These are phyloP conservation scores for Magnolia kwangsiensis DNA, from an alignment of 164 flowering plant species.

Conservation along the genomic window DNA sequence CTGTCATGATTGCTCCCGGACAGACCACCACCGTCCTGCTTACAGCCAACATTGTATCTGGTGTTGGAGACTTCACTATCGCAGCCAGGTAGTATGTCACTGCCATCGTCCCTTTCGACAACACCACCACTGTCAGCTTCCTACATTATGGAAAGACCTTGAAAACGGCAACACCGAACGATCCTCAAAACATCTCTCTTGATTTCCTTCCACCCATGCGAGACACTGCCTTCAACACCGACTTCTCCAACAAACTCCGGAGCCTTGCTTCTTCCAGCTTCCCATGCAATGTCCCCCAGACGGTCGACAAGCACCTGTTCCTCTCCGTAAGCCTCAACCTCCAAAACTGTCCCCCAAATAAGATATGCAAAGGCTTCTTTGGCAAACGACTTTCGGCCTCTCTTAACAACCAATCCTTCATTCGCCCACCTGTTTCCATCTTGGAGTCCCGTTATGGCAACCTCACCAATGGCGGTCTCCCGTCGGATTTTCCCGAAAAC, in stretches of 20 bases:
- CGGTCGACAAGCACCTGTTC: constrained; percentile 32
- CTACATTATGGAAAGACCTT: constrained; percentile 24
- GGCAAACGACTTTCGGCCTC: constrained; percentile 44
- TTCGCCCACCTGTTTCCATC: constrained; percentile 29
- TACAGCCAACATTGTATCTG: constrained; percentile 25
- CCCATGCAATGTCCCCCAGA: constrained; percentile 46
- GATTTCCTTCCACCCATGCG: constrained; percentile 37
- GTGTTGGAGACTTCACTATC: constrained; percentile 27
- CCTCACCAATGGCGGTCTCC: not conserved
- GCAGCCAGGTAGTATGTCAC: constrained; percentile 46
- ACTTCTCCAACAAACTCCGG: constrained; percentile 20
- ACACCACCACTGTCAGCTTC: constrained; percentile 42
- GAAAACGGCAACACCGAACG: not conserved
- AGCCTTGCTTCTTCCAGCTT: constrained; percentile 36
- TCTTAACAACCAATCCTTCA: constrained; percentile 51
- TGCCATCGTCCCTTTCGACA: constrained; percentile 36
- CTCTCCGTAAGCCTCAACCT: constrained; percentile 43
- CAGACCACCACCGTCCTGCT: constrained; percentile 34
- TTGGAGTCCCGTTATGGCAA: constrained; percentile 34
- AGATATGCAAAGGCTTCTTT: constrained; percentile 30
- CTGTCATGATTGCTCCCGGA: constrained; percentile 34
- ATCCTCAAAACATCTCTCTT: not conserved
- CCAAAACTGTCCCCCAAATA: constrained; percentile 41
- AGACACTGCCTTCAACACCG: constrained; percentile 38
- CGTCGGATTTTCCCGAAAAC: constrained; percentile 25